Conservation (phyloP, 805 yeast genomes). For the Metschnikowia picachoensis region DNA sequence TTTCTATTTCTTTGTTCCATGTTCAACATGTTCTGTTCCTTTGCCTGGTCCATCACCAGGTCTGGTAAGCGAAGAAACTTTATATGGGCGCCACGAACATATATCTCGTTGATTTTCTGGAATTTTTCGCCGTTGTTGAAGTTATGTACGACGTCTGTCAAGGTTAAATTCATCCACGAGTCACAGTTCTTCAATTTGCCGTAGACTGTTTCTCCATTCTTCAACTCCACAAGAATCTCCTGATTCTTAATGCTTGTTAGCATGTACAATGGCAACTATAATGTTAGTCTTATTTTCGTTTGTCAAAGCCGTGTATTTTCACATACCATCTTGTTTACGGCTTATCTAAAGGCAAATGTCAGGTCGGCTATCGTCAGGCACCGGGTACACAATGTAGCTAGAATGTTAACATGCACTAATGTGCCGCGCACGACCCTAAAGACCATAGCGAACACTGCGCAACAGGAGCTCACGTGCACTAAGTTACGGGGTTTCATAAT, state of each 20-base stretch:
- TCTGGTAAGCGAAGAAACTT: constrained; percentile 74
- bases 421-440: constrained; percentile 1
- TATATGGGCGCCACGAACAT: constrained; percentile 82
- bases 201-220: constrained; percentile 83
- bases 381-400: no score
- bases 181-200: constrained; percentile 86
- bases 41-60: constrained; percentile 69
- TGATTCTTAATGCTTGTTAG: constrained; percentile 89
- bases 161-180: constrained; percentile 91
- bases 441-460: background rate
- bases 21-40: constrained; percentile 55
- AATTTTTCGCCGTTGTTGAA: constrained; percentile 59
- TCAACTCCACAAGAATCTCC: constrained; percentile 82
- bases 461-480: no score
- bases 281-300: constrained; percentile 6
- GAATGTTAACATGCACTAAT: background rate
- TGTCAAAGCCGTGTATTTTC: no score
- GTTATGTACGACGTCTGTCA: constrained; percentile 69
- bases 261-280: constrained; percentile 82
- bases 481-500: no score
- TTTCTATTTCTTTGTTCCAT: constrained; percentile 47
- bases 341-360: no score
- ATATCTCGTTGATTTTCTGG: constrained; percentile 64
- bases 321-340: constrained; percentile 15
- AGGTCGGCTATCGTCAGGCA: no score